Conservation (phyloP, 2,329 filamentous ascomycete species). For the Apiospora koreana region DNA sequence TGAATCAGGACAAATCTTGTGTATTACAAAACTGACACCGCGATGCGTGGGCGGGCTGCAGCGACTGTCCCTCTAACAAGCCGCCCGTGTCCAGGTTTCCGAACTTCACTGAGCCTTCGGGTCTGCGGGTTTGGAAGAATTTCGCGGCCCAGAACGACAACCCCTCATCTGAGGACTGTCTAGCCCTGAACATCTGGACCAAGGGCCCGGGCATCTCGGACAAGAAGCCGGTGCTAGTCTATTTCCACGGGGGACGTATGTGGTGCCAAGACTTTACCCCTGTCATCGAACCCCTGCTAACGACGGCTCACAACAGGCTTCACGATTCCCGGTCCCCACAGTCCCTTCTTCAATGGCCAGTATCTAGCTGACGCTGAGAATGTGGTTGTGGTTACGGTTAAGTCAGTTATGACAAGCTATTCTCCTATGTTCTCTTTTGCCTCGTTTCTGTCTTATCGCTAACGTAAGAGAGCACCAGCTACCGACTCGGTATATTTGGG, state of each 20-base stretch:
- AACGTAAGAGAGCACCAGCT: conserved; percentile 14
- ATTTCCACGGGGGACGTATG: conserved; percentile 37
- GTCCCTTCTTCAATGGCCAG: conserved; percentile 29
- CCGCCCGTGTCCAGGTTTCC: conserved; percentile 25
- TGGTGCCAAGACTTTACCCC: neutral
- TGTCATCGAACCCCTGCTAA: neutral
- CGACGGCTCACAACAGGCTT: neutral
- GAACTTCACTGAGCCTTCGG: conserved; percentile 30
- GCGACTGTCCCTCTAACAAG: conserved; percentile 29
- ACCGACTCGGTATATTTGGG: conserved; percentile 26
- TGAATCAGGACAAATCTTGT: too few species aligned
- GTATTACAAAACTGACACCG: neutral
- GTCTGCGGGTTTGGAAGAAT: conserved; percentile 26
- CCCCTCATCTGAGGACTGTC: conserved; percentile 37
- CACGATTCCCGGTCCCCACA: conserved; percentile 11
- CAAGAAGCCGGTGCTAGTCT: conserved; percentile 38
- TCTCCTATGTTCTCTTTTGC: neutral
- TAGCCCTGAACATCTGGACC: conserved; percentile 41
- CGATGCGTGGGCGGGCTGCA: neutral
- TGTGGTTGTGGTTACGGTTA: conserved; percentile 37
- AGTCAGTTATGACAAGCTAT: neutral
- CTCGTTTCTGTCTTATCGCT: too few species aligned
- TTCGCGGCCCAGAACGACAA: conserved; percentile 25
- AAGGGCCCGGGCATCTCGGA: conserved; percentile 15
- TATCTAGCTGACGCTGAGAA: conserved; percentile 31